These are phyloP conservation scores for Diospyros kaki DNA, from an alignment of 148 eudicot species.

Conservation along the genomic window DNA sequence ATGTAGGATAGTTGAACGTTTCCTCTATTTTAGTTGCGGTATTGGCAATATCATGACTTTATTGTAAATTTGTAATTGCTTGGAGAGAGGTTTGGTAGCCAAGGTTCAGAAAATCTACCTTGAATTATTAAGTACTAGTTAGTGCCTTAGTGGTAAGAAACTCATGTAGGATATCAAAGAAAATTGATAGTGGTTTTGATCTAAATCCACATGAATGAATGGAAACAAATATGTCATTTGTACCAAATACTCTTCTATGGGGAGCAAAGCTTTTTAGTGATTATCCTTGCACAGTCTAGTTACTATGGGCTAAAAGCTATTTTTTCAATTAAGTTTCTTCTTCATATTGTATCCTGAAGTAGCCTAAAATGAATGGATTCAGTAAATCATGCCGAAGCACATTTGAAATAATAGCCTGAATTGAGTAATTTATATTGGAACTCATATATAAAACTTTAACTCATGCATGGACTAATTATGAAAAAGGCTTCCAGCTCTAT, in stretches of 20 bases:
- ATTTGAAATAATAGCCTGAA: neutral
- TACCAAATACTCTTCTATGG: neutral
- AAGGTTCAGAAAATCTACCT: too few species aligned
- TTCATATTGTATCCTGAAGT: neutral
- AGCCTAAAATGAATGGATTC: neutral
- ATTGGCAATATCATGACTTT: neutral
- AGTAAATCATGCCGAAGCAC: neutral
- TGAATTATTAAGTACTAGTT: too few species aligned
- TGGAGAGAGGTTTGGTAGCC: too few species aligned
- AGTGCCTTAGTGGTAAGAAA: neutral
- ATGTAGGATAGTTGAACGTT: neutral
- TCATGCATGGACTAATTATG: neutral
- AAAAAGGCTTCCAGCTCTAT: too few species aligned
- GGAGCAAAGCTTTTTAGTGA: too few species aligned
- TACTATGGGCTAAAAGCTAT: too few species aligned
- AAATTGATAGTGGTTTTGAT: neutral
- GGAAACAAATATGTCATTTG: neutral
- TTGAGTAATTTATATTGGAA: neutral
- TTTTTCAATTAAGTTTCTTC: neutral
- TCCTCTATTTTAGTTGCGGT: neutral
- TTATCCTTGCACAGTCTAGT: too few species aligned
- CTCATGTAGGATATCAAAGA: neutral
- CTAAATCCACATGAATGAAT: neutral
- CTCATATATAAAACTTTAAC: neutral
- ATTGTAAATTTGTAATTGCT: neutral